These are phyloP conservation scores for Boletellus ananas DNA, from an alignment of 768 basidiomycete species.

Conservation along the genomic window DNA sequence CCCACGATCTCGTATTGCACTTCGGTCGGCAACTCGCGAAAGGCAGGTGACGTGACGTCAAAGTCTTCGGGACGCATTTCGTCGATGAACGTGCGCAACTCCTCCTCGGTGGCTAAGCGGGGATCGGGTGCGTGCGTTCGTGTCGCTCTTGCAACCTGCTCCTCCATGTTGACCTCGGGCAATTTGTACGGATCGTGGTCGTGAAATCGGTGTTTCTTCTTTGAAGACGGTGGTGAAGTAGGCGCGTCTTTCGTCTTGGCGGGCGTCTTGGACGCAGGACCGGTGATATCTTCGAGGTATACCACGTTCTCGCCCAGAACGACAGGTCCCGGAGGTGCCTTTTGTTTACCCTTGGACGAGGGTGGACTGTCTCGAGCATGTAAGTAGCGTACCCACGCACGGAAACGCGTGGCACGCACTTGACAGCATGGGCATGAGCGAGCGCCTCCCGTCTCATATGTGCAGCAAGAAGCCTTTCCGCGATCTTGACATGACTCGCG, in stretches of 20 bases:
- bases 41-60: constrained; percentile 85
- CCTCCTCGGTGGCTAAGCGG: constrained; percentile 93
- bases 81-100: constrained; percentile 88
- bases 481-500: constrained; percentile 78
- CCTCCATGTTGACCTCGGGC: constrained; percentile 74
- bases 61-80: constrained; percentile 96
- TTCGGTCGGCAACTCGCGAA: constrained; percentile 90
- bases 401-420: constrained; percentile 33
- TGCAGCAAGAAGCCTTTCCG: constrained; percentile 89
- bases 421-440: constrained; percentile 47
- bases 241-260: constrained; percentile 22
- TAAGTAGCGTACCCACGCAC: neutral
- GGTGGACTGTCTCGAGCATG: constrained; percentile 15
- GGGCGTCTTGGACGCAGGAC: constrained; percentile 52
- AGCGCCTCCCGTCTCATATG: constrained; percentile 89
- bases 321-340: constrained; percentile 43
- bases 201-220: constrained; percentile 59
- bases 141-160: constrained; percentile 58
- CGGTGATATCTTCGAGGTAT: constrained; percentile 84
- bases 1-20: constrained; percentile 98
- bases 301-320: constrained; percentile 68
- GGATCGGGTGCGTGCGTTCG: constrained; percentile 71
- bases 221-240: constrained; percentile 46
- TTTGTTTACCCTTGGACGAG: constrained; percentile 42
- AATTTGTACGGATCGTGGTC: constrained; percentile 93